Evolutionary conservation across 2,329 filamentous ascomycete genomes (phyloP).

Genomic region (Chrysoporthe cubensis): DNA sequence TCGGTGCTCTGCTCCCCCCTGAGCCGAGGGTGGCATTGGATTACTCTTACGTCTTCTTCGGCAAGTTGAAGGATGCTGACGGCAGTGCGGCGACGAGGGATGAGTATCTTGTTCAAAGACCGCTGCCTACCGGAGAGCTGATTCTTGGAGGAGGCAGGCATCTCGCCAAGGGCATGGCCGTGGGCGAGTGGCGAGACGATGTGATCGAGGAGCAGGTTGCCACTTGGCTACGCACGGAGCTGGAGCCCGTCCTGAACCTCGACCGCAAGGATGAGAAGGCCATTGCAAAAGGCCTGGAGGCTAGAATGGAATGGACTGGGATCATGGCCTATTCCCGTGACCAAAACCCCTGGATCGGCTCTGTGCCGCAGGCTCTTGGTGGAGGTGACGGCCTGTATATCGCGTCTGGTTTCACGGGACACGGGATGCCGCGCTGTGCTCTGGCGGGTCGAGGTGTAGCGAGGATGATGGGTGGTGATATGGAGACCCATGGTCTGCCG

Average conservation of each 20-base stretch:
- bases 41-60: constrained; percentile 68
- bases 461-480: constrained; percentile 55
- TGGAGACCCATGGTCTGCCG: constrained; percentile 49
- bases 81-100: constrained; percentile 52
- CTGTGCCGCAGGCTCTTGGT: constrained; percentile 57
- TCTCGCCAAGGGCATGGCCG: constrained; percentile 52
- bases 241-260: constrained; percentile 49
- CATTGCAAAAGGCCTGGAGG: constrained; percentile 42
- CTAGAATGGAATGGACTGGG: constrained; percentile 73
- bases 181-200: constrained; percentile 43
- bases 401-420: constrained; percentile 70
- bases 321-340: constrained; percentile 80
- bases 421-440: constrained; percentile 77
- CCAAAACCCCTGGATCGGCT: constrained; percentile 70
- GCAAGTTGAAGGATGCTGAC: constrained; percentile 35
- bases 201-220: constrained; percentile 50
- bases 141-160: constrained; percentile 74
- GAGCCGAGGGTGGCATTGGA: constrained; percentile 44
- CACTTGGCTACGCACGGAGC: constrained; percentile 55
- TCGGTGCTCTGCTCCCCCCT: constrained; percentile 68
- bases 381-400: constrained; percentile 64
- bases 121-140: constrained; percentile 59
- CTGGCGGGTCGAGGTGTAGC: constrained; percentile 68
- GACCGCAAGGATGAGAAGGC: constrained; percentile 32
- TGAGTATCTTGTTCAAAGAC: constrained; percentile 76